Evolutionary conservation across 2,329 filamentous ascomycete genomes (phyloP).

Genomic region (Rachicladosporium sp.): DNA sequence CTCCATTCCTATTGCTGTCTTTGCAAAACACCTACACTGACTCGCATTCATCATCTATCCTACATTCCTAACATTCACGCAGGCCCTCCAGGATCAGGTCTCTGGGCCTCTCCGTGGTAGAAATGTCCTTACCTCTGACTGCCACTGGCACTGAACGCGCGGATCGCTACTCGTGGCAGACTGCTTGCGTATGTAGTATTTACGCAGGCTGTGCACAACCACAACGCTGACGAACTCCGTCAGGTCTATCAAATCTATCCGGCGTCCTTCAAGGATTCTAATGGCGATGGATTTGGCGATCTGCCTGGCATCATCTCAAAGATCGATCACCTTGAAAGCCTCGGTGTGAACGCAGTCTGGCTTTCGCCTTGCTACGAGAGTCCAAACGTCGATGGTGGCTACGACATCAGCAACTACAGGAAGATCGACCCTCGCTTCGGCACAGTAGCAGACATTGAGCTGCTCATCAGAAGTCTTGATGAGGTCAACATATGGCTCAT

Average conservation of each 20-base stretch:
- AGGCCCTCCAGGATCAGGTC: no score
- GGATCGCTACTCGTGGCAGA: no score
- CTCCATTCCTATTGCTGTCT: no score
- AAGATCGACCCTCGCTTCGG: constrained; percentile 52
- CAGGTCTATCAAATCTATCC: constrained; percentile 31
- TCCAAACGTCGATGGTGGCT: constrained; percentile 55
- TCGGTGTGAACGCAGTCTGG: constrained; percentile 54
- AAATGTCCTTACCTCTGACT: no score
- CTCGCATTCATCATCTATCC: no score
- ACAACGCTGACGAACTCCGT: no score
- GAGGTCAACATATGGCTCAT: constrained; percentile 55
- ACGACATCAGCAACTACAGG: constrained; percentile 55
- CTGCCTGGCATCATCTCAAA: constrained; percentile 51
- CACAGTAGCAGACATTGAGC: constrained; percentile 51
- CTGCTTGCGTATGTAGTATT: no score
- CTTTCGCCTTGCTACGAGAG: constrained; percentile 53
- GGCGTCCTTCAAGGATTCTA: constrained; percentile 34
- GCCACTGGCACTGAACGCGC: no score
- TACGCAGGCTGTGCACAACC: no score
- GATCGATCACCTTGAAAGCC: constrained; percentile 45
- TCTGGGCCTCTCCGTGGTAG: no score
- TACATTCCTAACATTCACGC: no score
- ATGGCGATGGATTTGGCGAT: constrained; percentile 47
- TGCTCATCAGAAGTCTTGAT: constrained; percentile 46
- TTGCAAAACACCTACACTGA: no score